Percentiles rank a stretch among this genome's conserved stretches.
Evolutionary conservation across 2,329 filamentous ascomycete genomes (phyloP).

Genomic region (Cladophialophora bantiana): DNA sequence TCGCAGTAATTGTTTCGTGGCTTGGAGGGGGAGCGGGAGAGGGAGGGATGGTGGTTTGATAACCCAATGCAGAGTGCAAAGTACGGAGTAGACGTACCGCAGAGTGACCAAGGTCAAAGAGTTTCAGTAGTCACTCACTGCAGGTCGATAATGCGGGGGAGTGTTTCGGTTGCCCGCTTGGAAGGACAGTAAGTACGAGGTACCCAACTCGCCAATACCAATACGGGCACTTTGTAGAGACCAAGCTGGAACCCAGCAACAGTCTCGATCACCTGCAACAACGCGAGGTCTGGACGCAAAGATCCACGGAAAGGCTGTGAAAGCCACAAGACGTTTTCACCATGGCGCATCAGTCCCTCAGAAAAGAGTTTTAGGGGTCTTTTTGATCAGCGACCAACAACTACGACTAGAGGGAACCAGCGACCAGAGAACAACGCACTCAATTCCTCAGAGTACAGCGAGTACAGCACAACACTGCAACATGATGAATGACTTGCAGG

Average conservation of each 20-base stretch:
- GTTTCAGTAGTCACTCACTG: slow-evolving; percentile 13
- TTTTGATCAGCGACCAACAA: slow-evolving; percentile 14
- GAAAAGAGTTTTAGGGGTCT: slow-evolving; percentile 5
- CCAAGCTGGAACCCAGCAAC: not conserved
- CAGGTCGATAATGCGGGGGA: slow-evolving; percentile 19
- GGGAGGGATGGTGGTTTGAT: not conserved
- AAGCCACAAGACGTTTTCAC: slow-evolving; percentile 20
- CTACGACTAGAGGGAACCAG: slow-evolving; percentile 20
- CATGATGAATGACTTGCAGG: slow-evolving; percentile 36
- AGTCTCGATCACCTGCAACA: slow-evolving; percentile 15
- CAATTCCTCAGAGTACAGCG: slow-evolving; percentile 25
- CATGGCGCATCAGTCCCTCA: slow-evolving; percentile 15
- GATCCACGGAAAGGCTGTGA: slow-evolving; percentile 16
- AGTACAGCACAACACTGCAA: slow-evolving; percentile 32
- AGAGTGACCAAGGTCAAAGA: slow-evolving; percentile 13
- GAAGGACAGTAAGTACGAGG: not conserved
- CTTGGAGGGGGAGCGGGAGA: not conserved
- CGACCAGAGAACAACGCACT: slow-evolving; percentile 26
- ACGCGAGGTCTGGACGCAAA: slow-evolving; percentile 9
- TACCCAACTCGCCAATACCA: slow-evolving; percentile 17
- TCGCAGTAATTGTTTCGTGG: not conserved
- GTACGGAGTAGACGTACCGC: slow-evolving; percentile 12
- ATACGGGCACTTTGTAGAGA: slow-evolving; percentile 18
- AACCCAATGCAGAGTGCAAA: not conserved
- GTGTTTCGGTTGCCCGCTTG: slow-evolving; percentile 14